A percentile compares a stretch with the other conserved stretches of the same genome.
phyloP scores from a whole-genome alignment of 2,329 filamentous ascomycete species.

The Cryphonectria radicalis region DNA sequence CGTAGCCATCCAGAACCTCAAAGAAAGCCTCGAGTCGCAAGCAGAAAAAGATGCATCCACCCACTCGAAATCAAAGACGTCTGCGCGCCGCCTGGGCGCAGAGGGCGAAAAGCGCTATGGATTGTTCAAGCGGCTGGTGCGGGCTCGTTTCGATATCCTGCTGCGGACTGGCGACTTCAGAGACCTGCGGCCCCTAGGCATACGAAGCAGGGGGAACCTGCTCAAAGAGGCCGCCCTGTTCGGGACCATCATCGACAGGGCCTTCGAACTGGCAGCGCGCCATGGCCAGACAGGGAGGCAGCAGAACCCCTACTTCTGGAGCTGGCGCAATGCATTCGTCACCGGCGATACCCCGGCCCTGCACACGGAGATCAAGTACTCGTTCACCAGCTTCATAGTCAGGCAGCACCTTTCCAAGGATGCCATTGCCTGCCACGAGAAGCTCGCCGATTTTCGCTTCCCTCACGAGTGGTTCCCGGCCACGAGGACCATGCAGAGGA shows the following conservation, averaged over 20 bases:
- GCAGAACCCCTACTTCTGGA: slow-evolving; percentile 60
- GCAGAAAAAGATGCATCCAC: slow-evolving; percentile 9
- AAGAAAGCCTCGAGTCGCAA: slow-evolving; percentile 21
- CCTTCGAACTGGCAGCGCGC: slow-evolving; percentile 49
- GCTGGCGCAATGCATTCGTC: slow-evolving; percentile 64
- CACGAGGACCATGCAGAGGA: slow-evolving; percentile 79
- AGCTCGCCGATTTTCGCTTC: slow-evolving; percentile 80
- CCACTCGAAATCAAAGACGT: background rate
- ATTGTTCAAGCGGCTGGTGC: slow-evolving; percentile 36
- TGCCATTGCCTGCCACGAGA: slow-evolving; percentile 62
- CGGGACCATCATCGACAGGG: slow-evolving; percentile 47
- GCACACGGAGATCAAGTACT: slow-evolving; percentile 63
- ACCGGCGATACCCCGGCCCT: slow-evolving; percentile 55
- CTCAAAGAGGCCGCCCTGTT: slow-evolving; percentile 52
- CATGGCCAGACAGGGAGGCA: slow-evolving; percentile 42
- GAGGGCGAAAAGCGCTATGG: slow-evolving; percentile 13
- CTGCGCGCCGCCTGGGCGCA: no score
- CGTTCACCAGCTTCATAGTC: slow-evolving; percentile 69
- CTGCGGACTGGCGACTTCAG: slow-evolving; percentile 37
- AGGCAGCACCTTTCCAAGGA: slow-evolving; percentile 59
- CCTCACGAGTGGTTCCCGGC: slow-evolving; percentile 92
- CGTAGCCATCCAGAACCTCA: slow-evolving; percentile 31
- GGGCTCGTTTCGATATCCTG: slow-evolving; percentile 42
- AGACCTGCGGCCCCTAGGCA: slow-evolving; percentile 41
- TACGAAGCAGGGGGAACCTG: slow-evolving; percentile 47